Conservation (phyloP, 805 yeast genomes). For the Candida ficus region DNA sequence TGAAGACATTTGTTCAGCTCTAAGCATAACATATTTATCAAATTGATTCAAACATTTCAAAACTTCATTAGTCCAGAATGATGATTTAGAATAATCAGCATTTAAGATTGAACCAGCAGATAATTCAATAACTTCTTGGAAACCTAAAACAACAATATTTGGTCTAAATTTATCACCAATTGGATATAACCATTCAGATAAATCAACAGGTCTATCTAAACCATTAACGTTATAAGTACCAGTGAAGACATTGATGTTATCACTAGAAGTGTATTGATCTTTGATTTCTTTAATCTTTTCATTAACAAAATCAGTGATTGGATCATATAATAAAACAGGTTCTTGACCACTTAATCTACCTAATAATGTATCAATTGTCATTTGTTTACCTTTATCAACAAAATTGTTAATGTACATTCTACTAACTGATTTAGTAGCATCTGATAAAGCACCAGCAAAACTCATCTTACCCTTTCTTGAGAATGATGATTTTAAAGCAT, state of each 20-base stretch:
- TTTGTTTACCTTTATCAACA: slow-evolving; percentile 86
- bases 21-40: slow-evolving; percentile 54
- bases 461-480: slow-evolving; percentile 96
- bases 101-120: slow-evolving; percentile 87
- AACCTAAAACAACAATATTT: slow-evolving; percentile 82
- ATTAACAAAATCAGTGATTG: slow-evolving; percentile 79
- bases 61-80: slow-evolving; percentile 73
- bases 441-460: slow-evolving; percentile 93
- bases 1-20: slow-evolving; percentile 76
- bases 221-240: slow-evolving; percentile 93
- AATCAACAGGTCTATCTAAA: slow-evolving; percentile 47
- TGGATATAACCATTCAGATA: slow-evolving; percentile 80
- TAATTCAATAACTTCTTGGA: slow-evolving; percentile 91
- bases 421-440: slow-evolving; percentile 92
- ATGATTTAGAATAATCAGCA: slow-evolving; percentile 74
- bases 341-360: slow-evolving; percentile 74
- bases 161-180: slow-evolving; percentile 52
- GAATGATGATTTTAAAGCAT: slow-evolving; percentile 91
- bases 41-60: slow-evolving; percentile 54
- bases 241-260: slow-evolving; percentile 58
- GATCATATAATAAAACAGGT: slow-evolving; percentile 78
- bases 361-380: slow-evolving; percentile 78
- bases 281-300: slow-evolving; percentile 45
- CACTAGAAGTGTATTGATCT: slow-evolving; percentile 49
- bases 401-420: slow-evolving; percentile 94